phyloP scores from a whole-genome alignment of 2,329 filamentous ascomycete genomes.

The Truncatella angustata region DNA sequence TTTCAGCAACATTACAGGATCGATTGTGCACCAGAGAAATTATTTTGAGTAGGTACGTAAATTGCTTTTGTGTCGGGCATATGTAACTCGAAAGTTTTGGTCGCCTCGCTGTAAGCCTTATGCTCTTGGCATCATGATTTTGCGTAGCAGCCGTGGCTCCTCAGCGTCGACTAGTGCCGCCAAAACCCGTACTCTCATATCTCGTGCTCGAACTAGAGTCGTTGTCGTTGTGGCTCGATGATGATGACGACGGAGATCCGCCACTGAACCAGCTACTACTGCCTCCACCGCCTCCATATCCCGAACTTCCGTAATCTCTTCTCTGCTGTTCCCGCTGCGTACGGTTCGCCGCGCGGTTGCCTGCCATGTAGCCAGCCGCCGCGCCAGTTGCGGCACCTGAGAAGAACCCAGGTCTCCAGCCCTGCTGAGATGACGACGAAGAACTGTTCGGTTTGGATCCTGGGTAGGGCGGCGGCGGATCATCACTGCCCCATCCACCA shows the following conservation, averaged over 20 bases:
- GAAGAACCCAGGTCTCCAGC: constrained; percentile 76
- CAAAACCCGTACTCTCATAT: constrained; percentile 71
- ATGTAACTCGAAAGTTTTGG: no score
- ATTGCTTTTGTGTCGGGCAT: no score
- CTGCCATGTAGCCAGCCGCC: constrained; percentile 66
- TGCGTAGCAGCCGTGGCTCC: no score
- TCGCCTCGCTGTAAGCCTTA: no score
- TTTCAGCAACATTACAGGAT: no score
- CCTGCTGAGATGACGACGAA: constrained; percentile 25
- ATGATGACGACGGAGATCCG: constrained; percentile 32
- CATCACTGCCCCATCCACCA: constrained; percentile 31
- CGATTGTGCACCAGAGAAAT: no score
- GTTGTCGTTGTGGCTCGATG: constrained; percentile 20
- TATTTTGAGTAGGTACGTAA: no score
- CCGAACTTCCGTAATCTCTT: constrained; percentile 29
- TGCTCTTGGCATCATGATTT: no score
- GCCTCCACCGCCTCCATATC: constrained; percentile 25
- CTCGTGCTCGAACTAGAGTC: constrained; percentile 43
- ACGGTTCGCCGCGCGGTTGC: constrained; percentile 47
- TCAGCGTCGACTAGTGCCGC: constrained; percentile 62
- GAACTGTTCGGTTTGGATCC: constrained; percentile 36
- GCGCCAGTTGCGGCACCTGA: constrained; percentile 65
- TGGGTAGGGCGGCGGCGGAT: constrained; percentile 56
- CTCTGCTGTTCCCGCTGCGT: constrained; percentile 28
- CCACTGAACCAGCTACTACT: constrained; percentile 16